Base-by-base conservation (phyloP, 768 basidiomycete species). In the Termitomyces sp. region DNA sequence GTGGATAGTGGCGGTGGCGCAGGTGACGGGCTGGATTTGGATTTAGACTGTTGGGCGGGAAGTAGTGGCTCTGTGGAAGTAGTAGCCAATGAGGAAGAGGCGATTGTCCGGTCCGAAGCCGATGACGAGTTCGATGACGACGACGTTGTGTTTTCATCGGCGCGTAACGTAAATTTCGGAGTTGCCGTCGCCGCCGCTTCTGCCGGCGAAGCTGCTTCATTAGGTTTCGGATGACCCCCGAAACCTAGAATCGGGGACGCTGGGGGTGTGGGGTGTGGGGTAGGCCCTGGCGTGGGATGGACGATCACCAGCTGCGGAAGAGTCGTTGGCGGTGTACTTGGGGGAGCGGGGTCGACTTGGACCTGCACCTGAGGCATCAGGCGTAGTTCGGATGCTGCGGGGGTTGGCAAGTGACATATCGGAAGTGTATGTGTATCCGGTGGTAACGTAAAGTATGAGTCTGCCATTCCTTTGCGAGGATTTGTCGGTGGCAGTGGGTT, bases 211-310 rank as follows among this genome's bases (percentile, higher is more conserved):
- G 23, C 11, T 45, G 12, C 44, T 31, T 45, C 29, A 13, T 31
- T 29, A 5, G 44, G 11, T 31, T 20, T 31, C 5, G 27, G 6
- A 31, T 35, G 7, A 25, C 33, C 47, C 35, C 46, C 45, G 18
- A 36, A 29, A 40, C 53, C 46, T 23, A 61, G 23, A 22, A 60
- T 51, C 1, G 87, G 89, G 1, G 88, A 88, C 1, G 83, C 78
- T 3, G 89, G 90, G 7, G 90, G 89, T 1, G 90, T 91, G 1
- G 88, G 89, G 66, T 88, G 86, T 0, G 86, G 86, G 0, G 85
- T 86, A 1, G 85, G 87, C 59, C 85, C 86, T 3, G 88, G 89
- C 0, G 89, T 90, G 16, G 89, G 87, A 60, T 86, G 84, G 9
- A 90, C 83, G 20, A 91, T 77, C 15, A 89, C 78, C 6, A 91